Evolutionary conservation across 176 grass and related monocot genomes (phyloP), one percentile per base, ranked within the genome.

Genomic region (Oryza officinalis): DNA sequence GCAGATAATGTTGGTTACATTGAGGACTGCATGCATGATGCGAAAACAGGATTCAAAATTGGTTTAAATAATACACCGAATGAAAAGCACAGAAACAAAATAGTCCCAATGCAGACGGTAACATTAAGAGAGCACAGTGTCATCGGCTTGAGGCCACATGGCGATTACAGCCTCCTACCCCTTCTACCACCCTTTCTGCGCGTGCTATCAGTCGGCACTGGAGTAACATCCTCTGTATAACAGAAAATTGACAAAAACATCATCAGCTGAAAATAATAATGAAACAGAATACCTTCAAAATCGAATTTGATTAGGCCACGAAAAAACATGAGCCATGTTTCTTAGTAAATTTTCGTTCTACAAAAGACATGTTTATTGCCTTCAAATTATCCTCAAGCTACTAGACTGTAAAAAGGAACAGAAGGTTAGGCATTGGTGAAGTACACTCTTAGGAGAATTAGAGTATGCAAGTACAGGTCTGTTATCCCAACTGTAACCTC

Each of bases 181-280:
- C 90, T 91, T 43, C 90, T 85, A 15, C 90, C 90, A 69, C 90
- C 90, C 78, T 91, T 91, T 63, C 86, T 88, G 28, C 90, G 82
- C 0, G 90, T 91, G 78, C 90, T 91, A 66, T 91, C 90, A 26
- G 86, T 91, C 0, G 90, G 90, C 33, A 91, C 80, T 32, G 90
- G 90, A 57, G 86, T 91, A 26, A 88, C 86, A 82, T 92, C 90
- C 86, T 88, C 82, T 92, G 86, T 31, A 63, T 0, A 54, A 13
- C 38, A 38, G 46, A 54, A 54, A 54, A 54, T 18, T 50, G 3
- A 50, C 15, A 20, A 20, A 20, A 1, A 22, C 6, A 5, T 2
- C 4, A 35, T 32, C 28, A 22, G 20, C 20, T 4, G 18, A 59
- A 57, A 35, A 18, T 75, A 57, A 31, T 25, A 17, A 32, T n/a